phyloP scores from a whole-genome alignment of 2,329 filamentous ascomycete species.

The Calycina marina region DNA sequence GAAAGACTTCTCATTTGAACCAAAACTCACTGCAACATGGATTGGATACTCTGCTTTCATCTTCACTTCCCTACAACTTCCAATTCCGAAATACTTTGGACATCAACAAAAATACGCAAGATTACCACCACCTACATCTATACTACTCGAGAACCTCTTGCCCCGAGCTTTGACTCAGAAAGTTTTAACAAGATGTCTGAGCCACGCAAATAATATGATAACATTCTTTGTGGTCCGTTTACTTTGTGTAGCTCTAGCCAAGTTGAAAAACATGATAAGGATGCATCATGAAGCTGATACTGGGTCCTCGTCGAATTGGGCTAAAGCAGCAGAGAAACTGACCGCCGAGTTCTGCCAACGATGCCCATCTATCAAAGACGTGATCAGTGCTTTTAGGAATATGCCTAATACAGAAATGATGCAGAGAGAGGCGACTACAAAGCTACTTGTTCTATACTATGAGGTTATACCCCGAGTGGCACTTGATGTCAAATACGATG shows the following conservation, averaged over 20 bases:
- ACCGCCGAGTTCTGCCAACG: constrained; percentile 62
- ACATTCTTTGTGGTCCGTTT: constrained; percentile 75
- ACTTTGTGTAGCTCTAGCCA: constrained; percentile 63
- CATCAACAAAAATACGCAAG: constrained; percentile 44
- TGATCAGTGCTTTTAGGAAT: constrained; percentile 59
- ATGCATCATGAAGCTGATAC: constrained; percentile 29
- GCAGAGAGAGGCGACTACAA: constrained; percentile 65
- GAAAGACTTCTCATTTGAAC: constrained; percentile 71
- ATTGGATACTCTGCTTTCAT: constrained; percentile 84
- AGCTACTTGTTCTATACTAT: constrained; percentile 73
- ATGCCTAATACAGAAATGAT: constrained; percentile 54
- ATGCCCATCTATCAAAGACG: constrained; percentile 68
- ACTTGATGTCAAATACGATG: constrained; percentile 74
- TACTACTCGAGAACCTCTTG: constrained; percentile 74
- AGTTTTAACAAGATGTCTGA: constrained; percentile 63
- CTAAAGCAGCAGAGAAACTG: constrained; percentile 51
- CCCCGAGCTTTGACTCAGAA: constrained; percentile 72
- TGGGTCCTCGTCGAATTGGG: constrained; percentile 40
- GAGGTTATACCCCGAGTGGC: constrained; percentile 67
- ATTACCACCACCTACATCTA: constrained; percentile 61
- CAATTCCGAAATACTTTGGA: constrained; percentile 60
- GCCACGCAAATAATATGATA: constrained; percentile 64
- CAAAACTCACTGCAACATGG: constrained; percentile 87
- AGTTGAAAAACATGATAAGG: constrained; percentile 39
- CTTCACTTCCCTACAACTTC: constrained; percentile 64